Evolutionary conservation across 139 green algal genomes (phyloP).

Genomic region (Micractinium sp.): DNA sequence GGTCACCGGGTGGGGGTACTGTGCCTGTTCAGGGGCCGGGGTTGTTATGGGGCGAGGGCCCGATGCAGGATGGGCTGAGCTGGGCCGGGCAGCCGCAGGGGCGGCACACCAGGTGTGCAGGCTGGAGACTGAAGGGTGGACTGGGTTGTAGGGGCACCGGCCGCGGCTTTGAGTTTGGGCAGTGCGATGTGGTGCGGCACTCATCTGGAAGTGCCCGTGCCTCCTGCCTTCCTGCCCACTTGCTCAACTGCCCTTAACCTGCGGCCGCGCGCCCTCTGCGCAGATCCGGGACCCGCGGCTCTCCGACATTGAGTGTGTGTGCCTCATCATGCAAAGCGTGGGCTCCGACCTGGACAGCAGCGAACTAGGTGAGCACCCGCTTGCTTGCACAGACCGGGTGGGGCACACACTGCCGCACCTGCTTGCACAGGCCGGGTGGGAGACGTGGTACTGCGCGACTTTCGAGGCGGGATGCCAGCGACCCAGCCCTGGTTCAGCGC

Average conservation of each 20-base stretch:
- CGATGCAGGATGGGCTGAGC: too few species aligned
- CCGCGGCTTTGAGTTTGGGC: neutral
- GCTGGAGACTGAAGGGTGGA: neutral
- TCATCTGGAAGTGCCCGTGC: neutral
- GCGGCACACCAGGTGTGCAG: too few species aligned
- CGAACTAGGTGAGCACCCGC: neutral
- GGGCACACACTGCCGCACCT: neutral
- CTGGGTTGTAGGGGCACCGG: neutral
- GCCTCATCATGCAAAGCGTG: neutral
- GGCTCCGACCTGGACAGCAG: neutral
- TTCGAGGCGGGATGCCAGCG: too few species aligned
- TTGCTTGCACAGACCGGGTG: neutral
- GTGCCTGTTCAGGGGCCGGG: too few species aligned
- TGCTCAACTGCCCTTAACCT: neutral
- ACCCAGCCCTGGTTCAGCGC: neutral
- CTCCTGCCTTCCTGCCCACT: neutral
- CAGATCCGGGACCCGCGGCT: constrained; percentile 9
- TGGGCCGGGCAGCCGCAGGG: too few species aligned
- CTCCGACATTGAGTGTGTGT: neutral
- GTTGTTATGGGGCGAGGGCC: too few species aligned
- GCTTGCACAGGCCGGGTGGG: neutral
- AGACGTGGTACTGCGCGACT: neutral
- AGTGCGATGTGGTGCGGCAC: neutral
- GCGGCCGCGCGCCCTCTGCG: neutral
- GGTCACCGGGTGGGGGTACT: too few species aligned